A percentile compares a stretch with the other conserved stretches of the same genome.
Evolutionary conservation across 345 rosid genomes (phyloP).

Genomic region (Excoecaria cochinchinensis): DNA sequence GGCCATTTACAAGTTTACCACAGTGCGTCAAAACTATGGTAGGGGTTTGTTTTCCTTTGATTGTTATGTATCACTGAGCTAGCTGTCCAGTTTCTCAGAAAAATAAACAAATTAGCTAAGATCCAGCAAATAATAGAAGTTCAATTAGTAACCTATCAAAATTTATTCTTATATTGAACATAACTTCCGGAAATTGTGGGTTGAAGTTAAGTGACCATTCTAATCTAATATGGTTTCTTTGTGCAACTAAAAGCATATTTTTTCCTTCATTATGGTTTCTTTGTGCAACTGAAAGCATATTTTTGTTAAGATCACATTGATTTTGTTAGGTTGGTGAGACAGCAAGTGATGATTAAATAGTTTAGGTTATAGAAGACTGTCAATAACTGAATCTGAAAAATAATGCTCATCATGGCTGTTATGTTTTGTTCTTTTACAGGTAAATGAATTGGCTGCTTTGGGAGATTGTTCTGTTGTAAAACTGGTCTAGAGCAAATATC

Average conservation of each 20-base stretch:
- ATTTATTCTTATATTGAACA: neutral
- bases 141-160: neutral
- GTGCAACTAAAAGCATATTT: too few species aligned
- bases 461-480: neutral
- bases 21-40: slow-evolving; percentile 80
- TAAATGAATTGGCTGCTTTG: neutral
- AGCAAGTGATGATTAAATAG: neutral
- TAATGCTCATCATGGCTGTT: neutral
- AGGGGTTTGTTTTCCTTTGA: slow-evolving; percentile 20
- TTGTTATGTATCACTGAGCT: neutral
- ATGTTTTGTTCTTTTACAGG: slow-evolving; percentile 5
- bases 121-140: neutral
- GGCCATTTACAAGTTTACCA: slow-evolving; percentile 72
- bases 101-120: neutral
- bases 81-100: neutral
- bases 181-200: neutral
- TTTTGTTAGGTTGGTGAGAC: neutral
- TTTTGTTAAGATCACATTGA: neutral
- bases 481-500: neutral
- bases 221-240: neutral
- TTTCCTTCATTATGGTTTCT: neutral
- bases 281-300: neutral
- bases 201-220: neutral
- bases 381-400: neutral
- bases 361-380: too few species aligned